Base-by-base conservation (phyloP, 2,329 filamentous ascomycete genomes). In the Hortaea werneckii region DNA sequence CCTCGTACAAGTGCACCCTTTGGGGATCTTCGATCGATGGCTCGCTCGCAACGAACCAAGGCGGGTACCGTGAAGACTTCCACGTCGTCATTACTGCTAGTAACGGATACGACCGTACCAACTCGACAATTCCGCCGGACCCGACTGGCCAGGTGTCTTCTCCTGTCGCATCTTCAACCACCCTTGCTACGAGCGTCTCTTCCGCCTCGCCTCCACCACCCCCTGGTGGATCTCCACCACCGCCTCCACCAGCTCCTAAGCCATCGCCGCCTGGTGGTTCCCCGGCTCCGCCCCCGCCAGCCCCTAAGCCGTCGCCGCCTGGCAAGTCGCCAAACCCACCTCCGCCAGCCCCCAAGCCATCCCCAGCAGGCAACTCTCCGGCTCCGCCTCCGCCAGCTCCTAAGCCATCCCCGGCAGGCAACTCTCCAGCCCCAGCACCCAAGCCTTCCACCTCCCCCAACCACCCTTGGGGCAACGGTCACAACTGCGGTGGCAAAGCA, bases 1-100 rank as follows among this genome's bases (percentile, higher is more conserved):
- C 59, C 10, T 60, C 56, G n/a, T 50, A 54, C 47, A 64, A 66
- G 45, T 67, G 65, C 47, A 55, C 59, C 2, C 51, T 60, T 13
- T 67, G 61, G 59, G 63, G 64, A 10, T 54, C 54, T 5, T 49
- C 53, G 1, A 47, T 65, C 46, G 53, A 46, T 10, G 42, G 47
- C 4, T 48, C 40, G 2, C 59, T 55, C n/a, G 63, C 64, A 3
- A 61, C 44, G 29, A 67, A 67, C 48, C 37, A 38, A 5, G 65
- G 64, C n/a, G 54, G 66, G 49, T 59, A 45, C 41, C 58, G 63
- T 20, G 52, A 51, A 13, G 37, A 52, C 12, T 61, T 71, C 61
- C 53, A 61, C 9, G 64, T 70, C 30, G 20, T 20, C 20, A 20
- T 20, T 20, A 20, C 20, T 20, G 20, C 20, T 20, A 20, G 20